These are phyloP conservation scores for Anisodus tanguticus DNA, from an alignment of 257 asterid genomes.

Conservation along the genomic window DNA sequence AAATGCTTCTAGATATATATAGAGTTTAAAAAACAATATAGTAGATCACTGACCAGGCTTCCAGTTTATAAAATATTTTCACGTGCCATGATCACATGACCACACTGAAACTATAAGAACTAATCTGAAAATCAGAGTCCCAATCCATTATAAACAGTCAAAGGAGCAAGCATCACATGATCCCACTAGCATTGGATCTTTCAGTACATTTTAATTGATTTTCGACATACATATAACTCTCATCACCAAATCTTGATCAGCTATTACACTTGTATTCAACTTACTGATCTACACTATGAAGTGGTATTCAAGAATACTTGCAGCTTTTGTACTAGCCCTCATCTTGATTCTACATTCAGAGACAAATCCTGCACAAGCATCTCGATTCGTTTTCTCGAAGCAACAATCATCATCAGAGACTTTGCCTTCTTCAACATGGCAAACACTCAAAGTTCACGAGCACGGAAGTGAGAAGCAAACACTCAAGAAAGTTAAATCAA, in stretches of 20 bases:
- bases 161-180: conserved; percentile 42
- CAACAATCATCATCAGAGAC: conserved; percentile 12
- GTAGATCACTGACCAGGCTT: neutral
- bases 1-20: neutral
- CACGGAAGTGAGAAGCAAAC: conserved; percentile 33
- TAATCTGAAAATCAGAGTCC: neutral
- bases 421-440: conserved; percentile 26
- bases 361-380: neutral
- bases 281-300: conserved; percentile 25
- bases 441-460: conserved; percentile 16
- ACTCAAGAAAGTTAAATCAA: conserved; percentile 37
- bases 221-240: conserved; percentile 26
- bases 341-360: conserved; percentile 11
- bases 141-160: conserved; percentile 32
- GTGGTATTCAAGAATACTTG: conserved; percentile 4
- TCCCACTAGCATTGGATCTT: conserved; percentile 37
- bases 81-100: conserved; percentile 41
- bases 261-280: neutral
- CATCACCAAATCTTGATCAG: neutral
- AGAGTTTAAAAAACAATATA: neutral
- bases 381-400: conserved; percentile 17
- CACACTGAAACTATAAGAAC: conserved; percentile 31
- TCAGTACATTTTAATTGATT: neutral
- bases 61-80: conserved; percentile 18
- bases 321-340: conserved; percentile 21